Conservation (phyloP, 805 yeast genomes). For the Candida nemodendra region DNA sequence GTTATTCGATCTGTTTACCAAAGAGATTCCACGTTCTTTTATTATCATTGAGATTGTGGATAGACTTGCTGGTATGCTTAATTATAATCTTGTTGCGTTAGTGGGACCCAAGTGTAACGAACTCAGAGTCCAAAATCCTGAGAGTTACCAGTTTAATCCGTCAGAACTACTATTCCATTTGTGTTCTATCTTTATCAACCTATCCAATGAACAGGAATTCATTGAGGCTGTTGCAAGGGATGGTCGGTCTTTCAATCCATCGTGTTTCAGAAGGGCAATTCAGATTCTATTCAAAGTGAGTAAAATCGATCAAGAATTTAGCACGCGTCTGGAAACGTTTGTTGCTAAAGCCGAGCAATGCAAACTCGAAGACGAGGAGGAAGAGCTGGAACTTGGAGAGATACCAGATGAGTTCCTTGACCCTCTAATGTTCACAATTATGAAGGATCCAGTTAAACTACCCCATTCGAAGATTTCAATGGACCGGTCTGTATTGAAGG, state of each 20-base stretch:
- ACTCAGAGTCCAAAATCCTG: constrained; percentile 81
- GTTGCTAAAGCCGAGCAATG: constrained; percentile 63
- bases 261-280: constrained; percentile 68
- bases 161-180: constrained; percentile 64
- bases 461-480: constrained; percentile 84
- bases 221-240: constrained; percentile 83
- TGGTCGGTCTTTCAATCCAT: constrained; percentile 78
- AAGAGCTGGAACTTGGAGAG: constrained; percentile 86
- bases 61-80: constrained; percentile 92
- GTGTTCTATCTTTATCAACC: constrained; percentile 72
- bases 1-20: constrained; percentile 76
- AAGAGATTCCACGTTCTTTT: constrained; percentile 84
- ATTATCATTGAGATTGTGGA: constrained; percentile 87
- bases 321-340: constrained; percentile 52
- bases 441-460: constrained; percentile 94
- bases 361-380: constrained; percentile 66
- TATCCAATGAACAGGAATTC: constrained; percentile 64
- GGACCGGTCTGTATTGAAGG: constrained; percentile 88
- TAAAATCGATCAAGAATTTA: constrained; percentile 52
- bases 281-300: constrained; percentile 56
- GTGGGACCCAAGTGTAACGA: constrained; percentile 95
- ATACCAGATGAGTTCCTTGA: constrained; percentile 95
- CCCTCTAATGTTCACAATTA: constrained; percentile 92
- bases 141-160: constrained; percentile 81
- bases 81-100: constrained; percentile 85